These are phyloP conservation scores for Arabidopsis arenosa DNA, from an alignment of 345 rosid species.

Conservation along the genomic window DNA sequence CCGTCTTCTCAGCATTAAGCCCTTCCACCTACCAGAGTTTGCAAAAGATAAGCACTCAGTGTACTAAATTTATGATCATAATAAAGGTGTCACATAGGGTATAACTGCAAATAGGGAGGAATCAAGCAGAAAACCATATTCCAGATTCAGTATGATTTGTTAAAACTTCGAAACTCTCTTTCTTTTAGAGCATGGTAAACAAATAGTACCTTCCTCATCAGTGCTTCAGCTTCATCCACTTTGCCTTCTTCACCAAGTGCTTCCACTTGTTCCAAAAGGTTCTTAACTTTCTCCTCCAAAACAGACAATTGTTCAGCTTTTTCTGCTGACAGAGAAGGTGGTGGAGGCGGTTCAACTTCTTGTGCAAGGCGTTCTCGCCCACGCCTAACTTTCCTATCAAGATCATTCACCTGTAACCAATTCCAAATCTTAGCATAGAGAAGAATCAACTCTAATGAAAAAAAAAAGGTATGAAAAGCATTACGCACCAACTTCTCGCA, in stretches of 20 bases:
- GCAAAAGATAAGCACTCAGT: conserved; percentile 21
- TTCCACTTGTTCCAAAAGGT: conserved; percentile 94
- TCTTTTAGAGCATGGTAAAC: background rate
- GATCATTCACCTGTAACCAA: conserved; percentile 76
- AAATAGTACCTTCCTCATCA: conserved; percentile 86
- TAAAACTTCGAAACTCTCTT: conserved; percentile 9
- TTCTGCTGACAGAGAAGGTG: conserved; percentile 73
- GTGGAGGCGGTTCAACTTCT: conserved; percentile 83
- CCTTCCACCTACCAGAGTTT: conserved; percentile 68
- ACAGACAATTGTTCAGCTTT: conserved; percentile 84
- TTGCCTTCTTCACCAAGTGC: conserved; percentile 97
- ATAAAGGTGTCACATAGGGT: background rate
- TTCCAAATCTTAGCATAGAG: conserved; percentile 1
- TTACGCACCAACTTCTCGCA: conserved; percentile 90
- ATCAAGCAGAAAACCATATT: conserved; percentile 7
- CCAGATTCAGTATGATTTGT: background rate
- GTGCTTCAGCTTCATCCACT: conserved; percentile 99
- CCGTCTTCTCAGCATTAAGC: conserved; percentile 78
- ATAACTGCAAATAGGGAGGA: conserved; percentile 2
- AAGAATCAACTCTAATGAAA: background rate
- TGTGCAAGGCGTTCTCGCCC: conserved; percentile 97
- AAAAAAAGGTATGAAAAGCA: conserved; percentile 16
- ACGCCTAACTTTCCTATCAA: conserved; percentile 96
- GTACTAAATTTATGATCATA: conserved; percentile 12
- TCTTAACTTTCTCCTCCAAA: conserved; percentile 91